A percentile compares a stretch with the other conserved stretches of the same genome.
Evolutionary conservation across 805 yeast genomes (phyloP).

Genomic region (Torulaspora maleeae): DNA sequence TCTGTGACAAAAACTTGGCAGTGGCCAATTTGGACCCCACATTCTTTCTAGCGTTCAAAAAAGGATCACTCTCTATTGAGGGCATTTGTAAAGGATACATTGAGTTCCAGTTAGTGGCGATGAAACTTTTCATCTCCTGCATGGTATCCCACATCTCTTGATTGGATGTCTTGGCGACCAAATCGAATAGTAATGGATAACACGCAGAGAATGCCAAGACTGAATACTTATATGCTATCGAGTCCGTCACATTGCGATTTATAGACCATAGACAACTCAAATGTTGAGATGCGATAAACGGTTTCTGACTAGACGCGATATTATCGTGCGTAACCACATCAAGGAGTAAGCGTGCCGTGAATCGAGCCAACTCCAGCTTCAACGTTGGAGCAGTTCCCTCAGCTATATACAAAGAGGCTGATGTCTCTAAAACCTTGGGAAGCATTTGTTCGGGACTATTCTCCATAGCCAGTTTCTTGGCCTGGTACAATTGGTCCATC

Average conservation of each 20-base stretch:
- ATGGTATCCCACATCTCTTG: constrained; percentile 51
- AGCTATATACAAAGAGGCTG: constrained; percentile 20
- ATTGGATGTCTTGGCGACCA: constrained; percentile 42
- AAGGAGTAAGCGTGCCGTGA: constrained; percentile 23
- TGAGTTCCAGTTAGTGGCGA: constrained; percentile 59
- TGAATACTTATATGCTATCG: constrained; percentile 36
- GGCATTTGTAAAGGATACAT: constrained; percentile 47
- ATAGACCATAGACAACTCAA: constrained; percentile 27
- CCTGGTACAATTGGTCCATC: constrained; percentile 30
- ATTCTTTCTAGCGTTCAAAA: constrained; percentile 43
- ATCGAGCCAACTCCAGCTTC: constrained; percentile 19
- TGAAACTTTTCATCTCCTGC: constrained; percentile 49
- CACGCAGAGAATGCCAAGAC: constrained; percentile 40
- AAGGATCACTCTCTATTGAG: constrained; percentile 22
- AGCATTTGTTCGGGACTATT: constrained; percentile 30
- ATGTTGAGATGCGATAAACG: constrained; percentile 31
- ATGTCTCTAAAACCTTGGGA: constrained; percentile 33
- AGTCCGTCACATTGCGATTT: constrained; percentile 27
- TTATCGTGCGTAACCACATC: constrained; percentile 25
- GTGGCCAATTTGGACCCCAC: constrained; percentile 61
- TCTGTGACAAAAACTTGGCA: constrained; percentile 63
- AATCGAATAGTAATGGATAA: constrained; percentile 45
- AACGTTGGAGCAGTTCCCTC: constrained; percentile 9
- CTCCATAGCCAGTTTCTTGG: constrained; percentile 31
- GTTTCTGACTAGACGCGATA: constrained; percentile 28